These are phyloP conservation scores for Tricholomella constricta DNA, from an alignment of 768 basidiomycete genomes.

Conservation along the genomic window DNA sequence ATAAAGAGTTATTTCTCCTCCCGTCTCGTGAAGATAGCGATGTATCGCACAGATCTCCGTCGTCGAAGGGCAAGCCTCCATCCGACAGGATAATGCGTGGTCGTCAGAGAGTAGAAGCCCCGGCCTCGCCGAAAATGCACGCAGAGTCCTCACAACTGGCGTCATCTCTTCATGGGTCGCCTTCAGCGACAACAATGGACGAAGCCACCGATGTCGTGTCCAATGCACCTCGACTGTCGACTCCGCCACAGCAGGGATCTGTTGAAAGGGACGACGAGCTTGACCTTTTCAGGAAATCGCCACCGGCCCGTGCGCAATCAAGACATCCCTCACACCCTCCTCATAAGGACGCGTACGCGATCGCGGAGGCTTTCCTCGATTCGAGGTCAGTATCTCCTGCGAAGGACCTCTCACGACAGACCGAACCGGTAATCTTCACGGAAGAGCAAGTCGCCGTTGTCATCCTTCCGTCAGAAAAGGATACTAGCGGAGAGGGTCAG, in stretches of 20 bases:
- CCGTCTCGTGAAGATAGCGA: background rate
- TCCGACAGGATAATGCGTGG: background rate
- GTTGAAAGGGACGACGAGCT: constrained; percentile 43
- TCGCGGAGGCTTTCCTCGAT: background rate
- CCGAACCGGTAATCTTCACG: background rate
- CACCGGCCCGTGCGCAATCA: constrained; percentile 17
- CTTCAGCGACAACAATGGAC: background rate
- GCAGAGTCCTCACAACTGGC: background rate
- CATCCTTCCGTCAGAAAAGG: too few species aligned
- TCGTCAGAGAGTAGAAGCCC: background rate
- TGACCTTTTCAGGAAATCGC: constrained; percentile 37
- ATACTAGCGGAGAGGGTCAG: background rate
- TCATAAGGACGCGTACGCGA: too few species aligned
- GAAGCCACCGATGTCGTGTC: background rate
- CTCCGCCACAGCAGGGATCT: constrained; percentile 11
- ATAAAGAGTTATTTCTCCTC: constrained; percentile 28
- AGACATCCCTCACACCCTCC: background rate
- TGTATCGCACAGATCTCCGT: background rate
- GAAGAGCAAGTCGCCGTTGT: background rate
- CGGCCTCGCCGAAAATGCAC: constrained; percentile 1
- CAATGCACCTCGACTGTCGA: background rate
- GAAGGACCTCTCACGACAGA: background rate
- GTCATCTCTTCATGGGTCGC: background rate
- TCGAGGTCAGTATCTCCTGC: background rate
- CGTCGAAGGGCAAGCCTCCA: background rate